Conservation (phyloP, 768 basidiomycete genomes). For the Calocera cornea region DNA sequence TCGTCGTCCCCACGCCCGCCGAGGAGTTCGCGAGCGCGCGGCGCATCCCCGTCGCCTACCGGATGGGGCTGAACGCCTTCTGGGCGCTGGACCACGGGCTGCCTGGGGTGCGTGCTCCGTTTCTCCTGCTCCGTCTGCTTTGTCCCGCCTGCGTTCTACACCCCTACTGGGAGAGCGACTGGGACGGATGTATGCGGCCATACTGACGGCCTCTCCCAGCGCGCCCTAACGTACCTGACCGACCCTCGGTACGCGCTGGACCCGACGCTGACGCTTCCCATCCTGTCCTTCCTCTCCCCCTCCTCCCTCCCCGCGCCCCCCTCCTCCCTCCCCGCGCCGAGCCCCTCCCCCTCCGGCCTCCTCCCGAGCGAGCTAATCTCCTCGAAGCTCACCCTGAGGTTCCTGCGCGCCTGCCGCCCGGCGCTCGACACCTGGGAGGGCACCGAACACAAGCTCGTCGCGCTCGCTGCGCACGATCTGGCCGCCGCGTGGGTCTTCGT, state of each 20-base stretch:
- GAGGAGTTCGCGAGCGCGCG: neutral
- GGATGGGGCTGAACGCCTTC: neutral
- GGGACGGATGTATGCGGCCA: too few species aligned
- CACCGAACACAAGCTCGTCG: neutral
- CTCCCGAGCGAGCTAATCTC: neutral
- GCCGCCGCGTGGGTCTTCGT: neutral
- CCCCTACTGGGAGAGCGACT: too few species aligned
- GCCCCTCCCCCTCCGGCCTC: neutral
- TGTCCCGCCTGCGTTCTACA: too few species aligned
- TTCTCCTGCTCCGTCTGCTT: neutral
- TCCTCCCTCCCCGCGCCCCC: neutral
- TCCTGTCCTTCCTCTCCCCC: neutral
- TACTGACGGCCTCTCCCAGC: neutral
- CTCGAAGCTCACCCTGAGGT: neutral
- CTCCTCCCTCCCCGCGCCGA: neutral
- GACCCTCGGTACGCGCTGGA: neutral
- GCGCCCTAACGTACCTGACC: neutral
- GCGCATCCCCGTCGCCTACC: neutral
- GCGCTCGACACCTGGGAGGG: neutral
- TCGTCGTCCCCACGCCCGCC: neutral
- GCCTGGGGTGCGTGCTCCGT: neutral
- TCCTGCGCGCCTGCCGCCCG: neutral
- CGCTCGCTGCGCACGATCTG: neutral
- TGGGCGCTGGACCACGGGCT: neutral
- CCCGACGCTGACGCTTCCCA: neutral